phyloP scores from a whole-genome alignment of 208 protist genomes.

The Giardia duodenalis region DNA sequence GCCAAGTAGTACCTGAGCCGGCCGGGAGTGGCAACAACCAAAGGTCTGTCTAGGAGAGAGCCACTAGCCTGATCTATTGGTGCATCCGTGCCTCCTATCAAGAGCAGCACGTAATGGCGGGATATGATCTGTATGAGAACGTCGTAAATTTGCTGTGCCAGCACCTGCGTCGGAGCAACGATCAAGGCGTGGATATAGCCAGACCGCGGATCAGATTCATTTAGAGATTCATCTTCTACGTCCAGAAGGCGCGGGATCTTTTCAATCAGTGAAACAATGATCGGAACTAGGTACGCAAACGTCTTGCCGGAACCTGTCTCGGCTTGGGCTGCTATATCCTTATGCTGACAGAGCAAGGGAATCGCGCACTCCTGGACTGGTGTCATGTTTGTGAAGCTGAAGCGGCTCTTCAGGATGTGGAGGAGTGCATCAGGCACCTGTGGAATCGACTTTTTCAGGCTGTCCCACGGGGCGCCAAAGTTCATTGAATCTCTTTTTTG shows the following conservation, averaged over 20 bases:
- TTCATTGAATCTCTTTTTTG: too few relatives aligned
- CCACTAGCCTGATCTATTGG: neutral
- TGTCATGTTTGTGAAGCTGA: neutral
- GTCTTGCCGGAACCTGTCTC: constrained; percentile 61
- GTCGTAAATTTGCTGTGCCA: constrained; percentile 94
- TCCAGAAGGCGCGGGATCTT: neutral
- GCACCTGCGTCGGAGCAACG: constrained; percentile 89
- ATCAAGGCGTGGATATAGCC: constrained; percentile 60
- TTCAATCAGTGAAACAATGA: neutral
- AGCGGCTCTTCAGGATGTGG: neutral
- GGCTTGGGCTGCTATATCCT: constrained; percentile 63
- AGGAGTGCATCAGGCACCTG: neutral
- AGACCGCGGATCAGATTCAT: too few relatives aligned
- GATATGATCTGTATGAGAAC: constrained; percentile 74
- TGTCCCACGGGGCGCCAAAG: neutral
- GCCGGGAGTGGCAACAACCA: neutral
- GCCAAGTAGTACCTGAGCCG: neutral
- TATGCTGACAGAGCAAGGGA: constrained; percentile 62
- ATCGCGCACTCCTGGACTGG: constrained; percentile 60
- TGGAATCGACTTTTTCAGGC: neutral
- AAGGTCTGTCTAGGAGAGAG: neutral
- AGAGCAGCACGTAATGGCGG: constrained; percentile 9
- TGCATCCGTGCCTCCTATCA: neutral
- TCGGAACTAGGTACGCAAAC: constrained; percentile 32
- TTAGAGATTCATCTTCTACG: neutral